phyloP scores from a whole-genome alignment of 768 basidiomycete species.

The Psilocybe tampanensis region DNA sequence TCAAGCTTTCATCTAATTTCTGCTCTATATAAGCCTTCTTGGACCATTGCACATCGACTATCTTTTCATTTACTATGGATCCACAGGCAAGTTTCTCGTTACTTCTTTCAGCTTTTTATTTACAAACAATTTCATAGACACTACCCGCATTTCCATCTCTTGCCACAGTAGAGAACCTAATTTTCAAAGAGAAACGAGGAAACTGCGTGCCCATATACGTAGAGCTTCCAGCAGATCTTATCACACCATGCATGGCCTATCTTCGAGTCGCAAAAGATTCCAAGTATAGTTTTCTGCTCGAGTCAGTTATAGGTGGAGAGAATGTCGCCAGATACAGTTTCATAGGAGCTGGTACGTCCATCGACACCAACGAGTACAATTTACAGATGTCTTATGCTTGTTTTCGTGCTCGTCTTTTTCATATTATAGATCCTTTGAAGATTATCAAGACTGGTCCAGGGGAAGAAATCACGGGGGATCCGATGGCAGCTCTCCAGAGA shows the following conservation, averaged over 20 bases:
- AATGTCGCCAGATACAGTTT: constrained; percentile 94
- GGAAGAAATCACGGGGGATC: constrained; percentile 86
- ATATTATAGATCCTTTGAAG: constrained; percentile 82
- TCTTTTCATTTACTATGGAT: constrained; percentile 39
- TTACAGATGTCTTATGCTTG: background rate
- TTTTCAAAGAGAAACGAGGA: constrained; percentile 80
- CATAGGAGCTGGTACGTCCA: constrained; percentile 82
- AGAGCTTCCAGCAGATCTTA: constrained; percentile 91
- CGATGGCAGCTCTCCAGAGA: constrained; percentile 79
- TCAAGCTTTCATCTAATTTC: background rate
- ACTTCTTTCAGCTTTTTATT: constrained; percentile 2
- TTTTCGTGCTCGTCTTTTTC: background rate
- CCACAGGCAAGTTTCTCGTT: constrained; percentile 42
- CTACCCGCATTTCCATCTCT: constrained; percentile 73
- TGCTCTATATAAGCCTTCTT: constrained; percentile 6
- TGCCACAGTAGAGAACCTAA: constrained; percentile 73
- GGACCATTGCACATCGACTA: background rate
- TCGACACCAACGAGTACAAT: background rate
- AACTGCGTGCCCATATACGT: constrained; percentile 94
- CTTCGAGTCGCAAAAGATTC: constrained; percentile 90
- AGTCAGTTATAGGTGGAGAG: constrained; percentile 90
- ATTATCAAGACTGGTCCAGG: constrained; percentile 86
- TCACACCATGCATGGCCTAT: constrained; percentile 97
- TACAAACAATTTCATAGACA: constrained; percentile 46
- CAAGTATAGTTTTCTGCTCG: constrained; percentile 92